These are phyloP conservation scores for Phialophora tarda DNA, from an alignment of 2,329 filamentous ascomycete genomes.

Conservation along the genomic window DNA sequence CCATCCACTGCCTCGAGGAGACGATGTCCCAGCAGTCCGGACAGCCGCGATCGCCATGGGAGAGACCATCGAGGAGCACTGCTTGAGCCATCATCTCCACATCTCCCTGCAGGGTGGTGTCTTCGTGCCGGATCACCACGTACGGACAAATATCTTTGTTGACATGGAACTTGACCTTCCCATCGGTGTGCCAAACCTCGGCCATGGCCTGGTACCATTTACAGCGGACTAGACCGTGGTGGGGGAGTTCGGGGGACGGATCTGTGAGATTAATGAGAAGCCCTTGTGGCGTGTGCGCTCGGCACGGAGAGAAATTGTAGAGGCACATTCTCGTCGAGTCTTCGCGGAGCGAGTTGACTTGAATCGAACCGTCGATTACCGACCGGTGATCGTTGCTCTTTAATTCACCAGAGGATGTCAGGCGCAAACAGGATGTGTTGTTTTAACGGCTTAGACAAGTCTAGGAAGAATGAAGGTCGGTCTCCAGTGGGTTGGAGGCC, in stretches of 20 bases:
- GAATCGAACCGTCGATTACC: too few species aligned
- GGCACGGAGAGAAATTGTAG: constrained; percentile 11
- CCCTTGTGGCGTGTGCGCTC: not conserved
- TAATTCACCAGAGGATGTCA: too few species aligned
- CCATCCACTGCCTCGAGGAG: not conserved
- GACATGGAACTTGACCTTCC: not conserved
- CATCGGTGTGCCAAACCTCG: not conserved
- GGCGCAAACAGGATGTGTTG: too few species aligned
- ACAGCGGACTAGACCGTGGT: constrained; percentile 9
- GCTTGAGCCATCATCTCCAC: not conserved
- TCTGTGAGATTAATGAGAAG: constrained; percentile 1
- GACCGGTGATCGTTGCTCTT: too few species aligned
- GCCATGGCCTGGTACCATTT: constrained; percentile 14
- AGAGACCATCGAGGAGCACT: constrained; percentile 6
- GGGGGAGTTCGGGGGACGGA: not conserved
- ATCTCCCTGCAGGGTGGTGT: not conserved
- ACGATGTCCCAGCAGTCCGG: constrained; percentile 12
- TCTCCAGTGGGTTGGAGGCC: not conserved
- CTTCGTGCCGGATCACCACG: constrained; percentile 14
- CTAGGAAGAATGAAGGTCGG: too few species aligned
- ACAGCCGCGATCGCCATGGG: constrained; percentile 16
- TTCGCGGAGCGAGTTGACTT: too few species aligned
- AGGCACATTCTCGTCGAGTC: constrained; percentile 10
- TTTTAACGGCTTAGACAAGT: too few species aligned
- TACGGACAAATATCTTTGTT: constrained; percentile 18